A percentile compares a stretch with the other conserved stretches of the same genome.
Evolutionary conservation across 1,284 basidiomycete species (phyloP).

Genomic region (Vanrija sp.): DNA sequence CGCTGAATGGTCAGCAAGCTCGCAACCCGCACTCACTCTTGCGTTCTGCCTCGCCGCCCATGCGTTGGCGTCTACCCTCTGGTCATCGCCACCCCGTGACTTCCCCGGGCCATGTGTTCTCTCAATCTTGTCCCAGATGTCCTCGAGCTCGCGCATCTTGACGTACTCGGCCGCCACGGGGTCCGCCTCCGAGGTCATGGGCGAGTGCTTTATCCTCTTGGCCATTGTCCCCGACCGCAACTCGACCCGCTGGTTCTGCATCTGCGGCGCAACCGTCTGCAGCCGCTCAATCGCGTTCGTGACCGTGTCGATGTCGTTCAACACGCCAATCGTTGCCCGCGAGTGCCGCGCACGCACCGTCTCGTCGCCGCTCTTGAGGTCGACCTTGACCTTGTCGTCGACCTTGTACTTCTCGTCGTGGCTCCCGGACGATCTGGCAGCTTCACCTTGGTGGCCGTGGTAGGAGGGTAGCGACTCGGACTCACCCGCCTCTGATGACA

Average conservation of each 20-base stretch:
- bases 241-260: conserved; percentile 80
- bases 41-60: conserved; percentile 13
- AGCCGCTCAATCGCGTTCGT: conserved; percentile 80
- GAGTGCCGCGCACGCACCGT: background rate
- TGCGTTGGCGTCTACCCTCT: too few species aligned
- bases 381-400: background rate
- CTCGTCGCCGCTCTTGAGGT: background rate
- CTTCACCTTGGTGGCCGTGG: conserved; percentile 4
- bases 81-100: too few species aligned
- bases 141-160: conserved; percentile 36
- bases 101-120: conserved; percentile 17
- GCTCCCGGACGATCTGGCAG: background rate
- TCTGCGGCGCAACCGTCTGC: conserved; percentile 73
- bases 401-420: background rate
- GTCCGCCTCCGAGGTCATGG: background rate
- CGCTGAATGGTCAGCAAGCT: background rate
- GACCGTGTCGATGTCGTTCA: conserved; percentile 68
- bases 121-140: conserved; percentile 39
- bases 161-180: conserved; percentile 14
- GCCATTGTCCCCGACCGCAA: conserved; percentile 51
- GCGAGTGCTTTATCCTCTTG: background rate
- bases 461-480: conserved; percentile 9
- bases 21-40: conserved; percentile 6
- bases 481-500: conserved; percentile 3
- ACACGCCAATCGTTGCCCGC: background rate